Evolutionary conservation across 2,329 filamentous ascomycete species (phyloP).

Genomic region (Ceratocystis alfenasii): DNA sequence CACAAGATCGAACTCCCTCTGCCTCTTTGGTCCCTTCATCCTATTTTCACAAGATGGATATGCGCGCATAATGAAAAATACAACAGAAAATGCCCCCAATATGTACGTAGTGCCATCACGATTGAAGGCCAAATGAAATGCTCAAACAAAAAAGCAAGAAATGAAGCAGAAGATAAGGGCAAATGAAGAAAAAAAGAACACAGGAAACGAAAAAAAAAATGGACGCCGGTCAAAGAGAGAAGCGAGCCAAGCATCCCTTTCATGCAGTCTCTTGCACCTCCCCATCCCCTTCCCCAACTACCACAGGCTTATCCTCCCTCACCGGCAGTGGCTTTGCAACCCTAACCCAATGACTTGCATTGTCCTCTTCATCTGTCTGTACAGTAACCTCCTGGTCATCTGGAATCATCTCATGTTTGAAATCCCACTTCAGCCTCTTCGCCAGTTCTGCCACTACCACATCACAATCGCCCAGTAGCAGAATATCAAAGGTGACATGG

Average conservation of each 20-base stretch:
- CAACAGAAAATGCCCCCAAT: neutral
- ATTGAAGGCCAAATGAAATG: neutral
- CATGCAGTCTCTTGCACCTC: neutral
- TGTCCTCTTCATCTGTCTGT: constrained; percentile 31
- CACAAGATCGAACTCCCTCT: too few relatives aligned
- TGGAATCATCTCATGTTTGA: constrained; percentile 76
- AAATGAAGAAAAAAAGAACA: neutral
- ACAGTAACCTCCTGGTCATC: constrained; percentile 50
- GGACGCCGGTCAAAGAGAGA: neutral
- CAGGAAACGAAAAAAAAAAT: neutral
- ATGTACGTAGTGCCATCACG: neutral
- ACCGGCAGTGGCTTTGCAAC: constrained; percentile 16
- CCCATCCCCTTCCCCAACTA: constrained; percentile 3
- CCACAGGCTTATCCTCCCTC: constrained; percentile 11
- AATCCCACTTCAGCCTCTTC: constrained; percentile 64
- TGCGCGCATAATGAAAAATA: neutral
- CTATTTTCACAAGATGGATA: neutral
- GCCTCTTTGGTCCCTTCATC: neutral
- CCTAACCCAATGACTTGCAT: constrained; percentile 36
- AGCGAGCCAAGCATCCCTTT: neutral
- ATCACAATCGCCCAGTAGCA: constrained; percentile 91
- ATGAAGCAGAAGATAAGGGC: neutral
- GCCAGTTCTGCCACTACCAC: constrained; percentile 79
- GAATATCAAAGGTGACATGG: constrained; percentile 93
- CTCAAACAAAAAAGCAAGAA: neutral